Conservation (phyloP, 148 eudicot species). For the Spergularia marina region DNA sequence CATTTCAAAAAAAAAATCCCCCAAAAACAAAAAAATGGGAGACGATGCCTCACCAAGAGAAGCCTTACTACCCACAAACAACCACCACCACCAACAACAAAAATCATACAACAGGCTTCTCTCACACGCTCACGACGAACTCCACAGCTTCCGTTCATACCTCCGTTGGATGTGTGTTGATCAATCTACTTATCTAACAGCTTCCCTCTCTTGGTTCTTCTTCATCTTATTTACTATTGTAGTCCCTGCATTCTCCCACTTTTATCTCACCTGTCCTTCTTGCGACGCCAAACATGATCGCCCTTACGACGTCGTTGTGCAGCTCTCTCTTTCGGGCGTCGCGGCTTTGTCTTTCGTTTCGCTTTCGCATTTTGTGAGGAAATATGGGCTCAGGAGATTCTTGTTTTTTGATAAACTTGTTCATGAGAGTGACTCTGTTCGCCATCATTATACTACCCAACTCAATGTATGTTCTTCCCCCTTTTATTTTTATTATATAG, state of each 20-base stretch:
- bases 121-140: constrained; percentile 67
- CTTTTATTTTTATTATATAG: not conserved
- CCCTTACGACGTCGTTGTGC: constrained; percentile 67
- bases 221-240: constrained; percentile 48
- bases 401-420: constrained; percentile 83
- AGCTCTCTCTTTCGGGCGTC: constrained; percentile 60
- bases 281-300: constrained; percentile 57
- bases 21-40: constrained; percentile 10
- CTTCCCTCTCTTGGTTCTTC: constrained; percentile 55
- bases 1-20: not conserved
- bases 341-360: constrained; percentile 72
- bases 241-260: constrained; percentile 68
- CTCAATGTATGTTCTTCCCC: constrained; percentile 56
- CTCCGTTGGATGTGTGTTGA: constrained; percentile 83
- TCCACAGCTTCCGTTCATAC: constrained; percentile 58
- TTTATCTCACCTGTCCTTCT: constrained; percentile 55
- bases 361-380: constrained; percentile 46
- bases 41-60: constrained; percentile 15
- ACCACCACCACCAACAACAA: not conserved
- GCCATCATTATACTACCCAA: constrained; percentile 59
- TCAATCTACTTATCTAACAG: constrained; percentile 43
- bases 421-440: constrained; percentile 76
- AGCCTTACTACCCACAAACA: not conserved
- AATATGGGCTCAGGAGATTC: constrained; percentile 68
- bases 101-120: constrained; percentile 28